phyloP scores from a whole-genome alignment of 257 asterid species.

The Forsythia viridissima region DNA sequence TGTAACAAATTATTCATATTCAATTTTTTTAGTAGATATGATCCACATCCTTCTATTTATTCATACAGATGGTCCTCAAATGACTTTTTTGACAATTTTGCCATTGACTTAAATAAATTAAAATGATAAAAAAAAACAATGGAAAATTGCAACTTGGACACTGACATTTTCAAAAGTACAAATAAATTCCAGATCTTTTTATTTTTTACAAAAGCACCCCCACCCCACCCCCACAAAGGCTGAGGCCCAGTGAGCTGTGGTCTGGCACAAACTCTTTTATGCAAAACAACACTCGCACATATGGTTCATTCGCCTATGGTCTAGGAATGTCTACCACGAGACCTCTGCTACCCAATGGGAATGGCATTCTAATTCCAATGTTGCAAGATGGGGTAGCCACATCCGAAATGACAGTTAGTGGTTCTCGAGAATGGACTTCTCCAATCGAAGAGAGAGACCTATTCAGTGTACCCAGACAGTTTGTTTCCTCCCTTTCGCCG shows the following conservation, averaged over 20 bases:
- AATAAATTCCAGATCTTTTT: no score
- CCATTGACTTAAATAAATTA: no score
- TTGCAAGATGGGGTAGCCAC: conserved; percentile 40
- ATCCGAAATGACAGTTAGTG: conserved; percentile 33
- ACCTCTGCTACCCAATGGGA: conserved; percentile 42
- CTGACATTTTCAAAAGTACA: no score
- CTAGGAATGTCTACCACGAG: conserved; percentile 35
- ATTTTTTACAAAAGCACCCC: no score
- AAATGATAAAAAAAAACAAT: no score
- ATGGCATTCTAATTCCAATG: conserved; percentile 24
- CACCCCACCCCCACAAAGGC: not conserved
- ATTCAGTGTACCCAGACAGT: conserved; percentile 69
- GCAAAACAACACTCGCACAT: conserved; percentile 32
- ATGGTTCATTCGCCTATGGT: conserved; percentile 46
- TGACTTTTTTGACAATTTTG: no score
- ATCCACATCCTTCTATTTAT: no score
- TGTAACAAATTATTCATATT: no score
- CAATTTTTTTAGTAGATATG: no score
- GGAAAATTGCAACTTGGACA: no score
- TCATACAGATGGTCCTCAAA: no score
- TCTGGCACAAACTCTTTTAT: conserved; percentile 23
- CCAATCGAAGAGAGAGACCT: conserved; percentile 78
- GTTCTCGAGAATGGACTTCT: conserved; percentile 66
- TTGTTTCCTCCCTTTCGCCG: conserved; percentile 63
- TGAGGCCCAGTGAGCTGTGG: not conserved